Evolutionary conservation across 2,329 filamentous ascomycete genomes (phyloP), one percentile per base, ranked within the genome.

Genomic region (Eutypa lata): DNA sequence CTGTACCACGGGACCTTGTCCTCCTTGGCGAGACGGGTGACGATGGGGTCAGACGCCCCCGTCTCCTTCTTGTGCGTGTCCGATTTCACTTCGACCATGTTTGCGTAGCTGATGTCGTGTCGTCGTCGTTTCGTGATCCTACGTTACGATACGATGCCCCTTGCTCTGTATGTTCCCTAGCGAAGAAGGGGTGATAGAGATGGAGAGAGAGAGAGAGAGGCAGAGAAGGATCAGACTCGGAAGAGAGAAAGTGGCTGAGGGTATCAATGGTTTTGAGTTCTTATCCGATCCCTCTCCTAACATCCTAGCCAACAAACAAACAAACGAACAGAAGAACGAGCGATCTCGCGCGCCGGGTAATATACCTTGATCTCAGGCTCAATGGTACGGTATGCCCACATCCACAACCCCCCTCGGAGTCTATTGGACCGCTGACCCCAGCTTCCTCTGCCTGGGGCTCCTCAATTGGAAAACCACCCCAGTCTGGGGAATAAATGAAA

Each of bases 1-100:
- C 73, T 75, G 69, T 77, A 84, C 80, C 80, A 85, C 52, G 68
- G 68, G 31, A 70, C 66, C 59, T 66, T 73, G 57, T 76, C 73
- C 60, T 73, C 69, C 54, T 68, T 62, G 48, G 59, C 69, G 50
- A 73, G 63, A 43, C 69, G 68, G 21, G 68, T 69, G 57, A 73
- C 48, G 58, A 73, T 69, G 49, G 70, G 70, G 54, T 73, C 70
- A 42, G 69, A 54, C 22, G 51, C 52, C 7, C 61, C 62, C 33
- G 61, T 62, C 31, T 56, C 60, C 42, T 58, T 48, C 43, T 59
- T 59, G 13, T 54, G 50, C 26, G 47, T 57, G 50, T 6, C 35
- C 22, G 24, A 22, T n/a, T 45, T 24, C 14, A 26, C 21, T 13
- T n/a, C 13, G 21, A 21, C 42, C 42, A 38, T 38, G 26, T 5